A percentile compares a stretch with the other conserved stretches of the same genome.
Conservation (phyloP, 495 filamentous ascomycete genomes). For the Talaromyces ruber region DNA sequence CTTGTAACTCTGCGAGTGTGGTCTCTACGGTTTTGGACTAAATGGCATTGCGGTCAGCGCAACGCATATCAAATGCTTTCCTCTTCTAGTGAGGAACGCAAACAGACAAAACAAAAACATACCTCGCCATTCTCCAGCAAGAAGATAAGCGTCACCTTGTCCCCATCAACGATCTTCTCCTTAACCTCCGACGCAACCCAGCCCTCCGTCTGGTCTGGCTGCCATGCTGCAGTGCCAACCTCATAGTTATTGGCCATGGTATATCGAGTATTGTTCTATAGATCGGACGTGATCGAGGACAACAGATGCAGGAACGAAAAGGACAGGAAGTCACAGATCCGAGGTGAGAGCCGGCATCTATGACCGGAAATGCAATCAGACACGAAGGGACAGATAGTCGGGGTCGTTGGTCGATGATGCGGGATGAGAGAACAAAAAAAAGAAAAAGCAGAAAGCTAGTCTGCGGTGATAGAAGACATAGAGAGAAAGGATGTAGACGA, state of each 20-base stretch:
- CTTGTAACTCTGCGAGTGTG: slow-evolving; percentile 67
- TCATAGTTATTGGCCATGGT: slow-evolving; percentile 93
- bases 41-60: slow-evolving; percentile 16
- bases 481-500: neutral
- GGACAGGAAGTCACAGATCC: neutral
- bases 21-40: slow-evolving; percentile 77
- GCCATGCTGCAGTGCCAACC: slow-evolving; percentile 96
- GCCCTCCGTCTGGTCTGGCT: slow-evolving; percentile 89
- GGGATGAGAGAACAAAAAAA: neutral
- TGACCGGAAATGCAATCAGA: neutral
- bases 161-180: slow-evolving; percentile 74
- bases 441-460: neutral
- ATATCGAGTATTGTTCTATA: neutral
- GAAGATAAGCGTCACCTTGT: slow-evolving; percentile 81
- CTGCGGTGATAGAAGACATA: neutral
- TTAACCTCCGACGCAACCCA: slow-evolving; percentile 95
- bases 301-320: slow-evolving; percentile 3
- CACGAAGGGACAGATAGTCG: neutral
- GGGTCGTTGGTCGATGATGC: neutral
- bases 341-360: slow-evolving; percentile 6
- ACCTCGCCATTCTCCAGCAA: slow-evolving; percentile 91
- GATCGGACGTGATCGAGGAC: slow-evolving; percentile 1
- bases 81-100: neutral
- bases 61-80: slow-evolving; percentile 10
- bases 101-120: slow-evolving; percentile 12